Evolutionary conservation across 1,284 basidiomycete genomes (phyloP).

Genomic region (Pyrrhoderma lamaoense): DNA sequence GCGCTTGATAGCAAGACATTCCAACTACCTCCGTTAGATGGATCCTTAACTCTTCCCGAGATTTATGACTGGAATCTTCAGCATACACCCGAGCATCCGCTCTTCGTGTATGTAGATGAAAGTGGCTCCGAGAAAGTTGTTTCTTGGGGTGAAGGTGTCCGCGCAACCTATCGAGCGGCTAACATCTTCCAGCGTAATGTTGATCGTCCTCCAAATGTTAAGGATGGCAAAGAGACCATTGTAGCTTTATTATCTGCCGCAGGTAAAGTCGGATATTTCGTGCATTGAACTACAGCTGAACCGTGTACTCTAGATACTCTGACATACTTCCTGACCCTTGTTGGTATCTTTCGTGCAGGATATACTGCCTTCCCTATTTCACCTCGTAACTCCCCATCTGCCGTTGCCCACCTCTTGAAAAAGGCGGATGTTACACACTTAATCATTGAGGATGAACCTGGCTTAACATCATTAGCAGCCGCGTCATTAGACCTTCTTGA

Average conservation of each 20-base stretch:
- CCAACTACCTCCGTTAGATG: slow-evolving; percentile 29
- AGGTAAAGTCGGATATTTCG: slow-evolving; percentile 18
- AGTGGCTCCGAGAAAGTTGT: slow-evolving; percentile 22
- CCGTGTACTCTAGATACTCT: slow-evolving; percentile 26
- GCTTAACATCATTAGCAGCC: not conserved
- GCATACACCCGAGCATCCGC: slow-evolving; percentile 29
- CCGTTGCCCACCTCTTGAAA: slow-evolving; percentile 26
- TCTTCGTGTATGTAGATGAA: slow-evolving; percentile 28
- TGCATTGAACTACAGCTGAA: not conserved
- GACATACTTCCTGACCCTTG: slow-evolving; percentile 25
- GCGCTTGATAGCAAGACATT: slow-evolving; percentile 20
- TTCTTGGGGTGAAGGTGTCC: slow-evolving; percentile 25
- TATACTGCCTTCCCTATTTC: slow-evolving; percentile 28
- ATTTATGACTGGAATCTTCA: slow-evolving; percentile 30
- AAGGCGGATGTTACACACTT: slow-evolving; percentile 5
- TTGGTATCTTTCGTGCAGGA: slow-evolving; percentile 28
- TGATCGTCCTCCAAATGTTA: not conserved
- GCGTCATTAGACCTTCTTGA: slow-evolving; percentile 2
- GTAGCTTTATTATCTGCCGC: slow-evolving; percentile 22
- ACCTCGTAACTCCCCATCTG: slow-evolving; percentile 27
- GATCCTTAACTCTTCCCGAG: slow-evolving; percentile 29
- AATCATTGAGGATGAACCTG: slow-evolving; percentile 4
- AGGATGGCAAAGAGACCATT: slow-evolving; percentile 4
- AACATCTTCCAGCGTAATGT: slow-evolving; percentile 1
- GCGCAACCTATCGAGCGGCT: slow-evolving; percentile 21